Percentiles rank a stretch among this genome's conserved stretches.
Evolutionary conservation across 495 filamentous ascomycete genomes (phyloP).

Genomic region (Lophiostoma macrostomum): DNA sequence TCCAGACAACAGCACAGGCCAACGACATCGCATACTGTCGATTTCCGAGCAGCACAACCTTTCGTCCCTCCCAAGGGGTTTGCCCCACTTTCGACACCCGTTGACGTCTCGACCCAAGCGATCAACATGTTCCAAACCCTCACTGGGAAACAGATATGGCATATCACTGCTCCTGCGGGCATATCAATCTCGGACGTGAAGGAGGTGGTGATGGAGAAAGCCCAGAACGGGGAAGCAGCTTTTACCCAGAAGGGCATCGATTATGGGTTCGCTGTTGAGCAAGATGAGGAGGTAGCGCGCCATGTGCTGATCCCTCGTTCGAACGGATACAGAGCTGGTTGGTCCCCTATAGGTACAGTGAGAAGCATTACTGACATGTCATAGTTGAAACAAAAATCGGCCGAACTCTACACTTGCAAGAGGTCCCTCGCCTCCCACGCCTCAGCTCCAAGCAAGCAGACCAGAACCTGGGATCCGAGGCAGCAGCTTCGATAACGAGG

Average conservation of each 20-base stretch:
- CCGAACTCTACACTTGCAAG: conserved; percentile 34
- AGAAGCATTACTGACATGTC: too few relatives aligned
- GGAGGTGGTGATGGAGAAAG: conserved; percentile 41
- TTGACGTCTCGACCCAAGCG: conserved; percentile 20
- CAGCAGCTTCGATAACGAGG: conserved; percentile 43
- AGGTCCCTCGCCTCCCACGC: conserved; percentile 38
- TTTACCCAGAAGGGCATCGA: conserved; percentile 42
- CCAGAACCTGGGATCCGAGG: conserved; percentile 37
- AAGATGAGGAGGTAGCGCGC: conserved; percentile 39
- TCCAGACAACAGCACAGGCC: conserved; percentile 11
- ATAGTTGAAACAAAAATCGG: not conserved
- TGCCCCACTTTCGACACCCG: conserved; percentile 22
- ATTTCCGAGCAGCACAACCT: conserved; percentile 41
- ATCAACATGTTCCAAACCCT: conserved; percentile 36
- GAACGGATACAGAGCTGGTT: conserved; percentile 23
- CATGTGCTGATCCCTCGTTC: conserved; percentile 36
- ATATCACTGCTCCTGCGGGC: conserved; percentile 51
- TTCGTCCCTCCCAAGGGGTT: conserved; percentile 46
- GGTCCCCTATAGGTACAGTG: too few relatives aligned
- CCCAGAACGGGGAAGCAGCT: conserved; percentile 37
- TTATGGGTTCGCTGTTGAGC: conserved; percentile 47
- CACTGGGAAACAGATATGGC: conserved; percentile 53
- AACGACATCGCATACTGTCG: conserved; percentile 18
- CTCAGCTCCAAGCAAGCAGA: conserved; percentile 38
- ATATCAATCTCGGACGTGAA: conserved; percentile 46